Percentiles rank a stretch among this genome's conserved stretches.
These are phyloP conservation scores for Paracorniculantispora psalliotae DNA, from an alignment of 2,329 filamentous ascomycete species.

Conservation along the genomic window DNA sequence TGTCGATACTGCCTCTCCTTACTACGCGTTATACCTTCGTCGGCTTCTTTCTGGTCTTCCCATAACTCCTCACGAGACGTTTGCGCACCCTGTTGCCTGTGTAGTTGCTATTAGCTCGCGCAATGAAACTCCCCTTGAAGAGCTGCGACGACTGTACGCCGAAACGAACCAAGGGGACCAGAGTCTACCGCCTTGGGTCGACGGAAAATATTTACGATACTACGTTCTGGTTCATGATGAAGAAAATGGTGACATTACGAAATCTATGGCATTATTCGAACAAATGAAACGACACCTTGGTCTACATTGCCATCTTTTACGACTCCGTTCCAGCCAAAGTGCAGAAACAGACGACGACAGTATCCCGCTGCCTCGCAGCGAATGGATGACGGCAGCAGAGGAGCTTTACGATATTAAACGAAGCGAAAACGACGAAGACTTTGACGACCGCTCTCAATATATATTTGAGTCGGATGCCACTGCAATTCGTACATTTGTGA, in stretches of 20 bases:
- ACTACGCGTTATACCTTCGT: conserved; percentile 80
- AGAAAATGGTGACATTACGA: conserved; percentile 85
- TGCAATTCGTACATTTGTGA: conserved; percentile 80
- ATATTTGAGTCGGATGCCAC: conserved; percentile 91
- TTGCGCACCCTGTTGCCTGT: conserved; percentile 89
- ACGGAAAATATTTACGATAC: conserved; percentile 88
- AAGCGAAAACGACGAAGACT: conserved; percentile 62
- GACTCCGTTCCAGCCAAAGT: conserved; percentile 79
- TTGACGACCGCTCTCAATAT: conserved; percentile 67
- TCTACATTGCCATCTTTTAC: conserved; percentile 85
- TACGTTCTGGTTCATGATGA: conserved; percentile 97
- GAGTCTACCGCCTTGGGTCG: conserved; percentile 76
- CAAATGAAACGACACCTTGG: conserved; percentile 99
- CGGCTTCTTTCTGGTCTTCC: conserved; percentile 76
- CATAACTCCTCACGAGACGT: conserved; percentile 82
- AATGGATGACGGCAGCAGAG: conserved; percentile 86
- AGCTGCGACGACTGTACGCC: conserved; percentile 75
- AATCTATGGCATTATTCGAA: conserved; percentile 87
- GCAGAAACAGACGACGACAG: conserved; percentile 89
- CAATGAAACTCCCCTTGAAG: conserved; percentile 77
- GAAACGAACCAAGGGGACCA: conserved; percentile 75
- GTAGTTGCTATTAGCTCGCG: conserved; percentile 93
- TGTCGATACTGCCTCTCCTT: conserved; percentile 59
- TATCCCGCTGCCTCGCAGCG: conserved; percentile 70
- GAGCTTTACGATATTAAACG: conserved; percentile 70